These are phyloP conservation scores for Erodium moschatum DNA, from an alignment of 441 rosid genomes.

Conservation along the genomic window DNA sequence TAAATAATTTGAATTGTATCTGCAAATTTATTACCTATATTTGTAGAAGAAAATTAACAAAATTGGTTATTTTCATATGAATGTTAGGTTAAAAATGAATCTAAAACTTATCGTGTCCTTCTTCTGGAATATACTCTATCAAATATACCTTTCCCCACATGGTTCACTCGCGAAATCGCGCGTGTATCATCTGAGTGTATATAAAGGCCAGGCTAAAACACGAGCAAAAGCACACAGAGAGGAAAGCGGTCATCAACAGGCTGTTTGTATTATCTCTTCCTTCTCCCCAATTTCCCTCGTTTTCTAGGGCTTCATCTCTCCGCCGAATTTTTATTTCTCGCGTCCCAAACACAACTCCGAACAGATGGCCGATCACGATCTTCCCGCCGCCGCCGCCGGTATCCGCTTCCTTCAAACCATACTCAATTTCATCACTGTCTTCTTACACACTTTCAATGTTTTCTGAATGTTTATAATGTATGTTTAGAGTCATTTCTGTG, in stretches of 20 bases:
- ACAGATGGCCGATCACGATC: slow-evolving; percentile 2
- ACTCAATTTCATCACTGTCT: not conserved
- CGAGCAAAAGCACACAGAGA: not conserved
- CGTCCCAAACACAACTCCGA: not conserved
- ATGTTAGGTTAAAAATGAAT: no score
- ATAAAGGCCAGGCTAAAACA: slow-evolving; percentile 1
- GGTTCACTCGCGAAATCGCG: not conserved
- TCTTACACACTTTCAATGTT: not conserved
- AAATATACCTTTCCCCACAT: not conserved
- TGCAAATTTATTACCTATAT: not conserved
- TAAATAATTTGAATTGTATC: no score
- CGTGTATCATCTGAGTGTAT: not conserved
- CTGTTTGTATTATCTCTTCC: not conserved
- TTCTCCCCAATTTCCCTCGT: not conserved
- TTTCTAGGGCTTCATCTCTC: not conserved
- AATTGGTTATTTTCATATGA: no score
- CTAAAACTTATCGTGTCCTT: not conserved
- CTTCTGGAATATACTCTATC: not conserved
- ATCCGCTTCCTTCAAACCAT: not conserved
- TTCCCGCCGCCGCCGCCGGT: slow-evolving; percentile 9
- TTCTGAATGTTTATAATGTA: not conserved
- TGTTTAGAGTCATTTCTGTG: not conserved
- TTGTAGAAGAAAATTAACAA: no score
- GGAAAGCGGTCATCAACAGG: slow-evolving; percentile 3
- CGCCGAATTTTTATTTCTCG: not conserved